Evolutionary conservation across 176 grass and related monocot genomes (phyloP).

Genomic region (Poa annua): DNA sequence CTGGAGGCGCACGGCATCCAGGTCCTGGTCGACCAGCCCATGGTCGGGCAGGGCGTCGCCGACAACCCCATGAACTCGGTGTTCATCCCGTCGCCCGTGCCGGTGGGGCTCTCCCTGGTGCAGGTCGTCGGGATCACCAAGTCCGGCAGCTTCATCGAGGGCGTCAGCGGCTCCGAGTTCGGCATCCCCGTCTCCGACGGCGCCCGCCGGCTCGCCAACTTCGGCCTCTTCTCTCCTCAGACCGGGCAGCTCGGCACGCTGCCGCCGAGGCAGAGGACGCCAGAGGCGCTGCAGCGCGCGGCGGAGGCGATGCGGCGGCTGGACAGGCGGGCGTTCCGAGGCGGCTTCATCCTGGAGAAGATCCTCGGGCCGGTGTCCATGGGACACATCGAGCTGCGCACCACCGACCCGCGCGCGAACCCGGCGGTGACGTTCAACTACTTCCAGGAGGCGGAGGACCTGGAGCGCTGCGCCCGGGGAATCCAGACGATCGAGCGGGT

Average conservation of each 20-base stretch:
- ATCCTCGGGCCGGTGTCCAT: conserved; percentile 70
- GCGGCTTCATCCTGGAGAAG: conserved; percentile 92
- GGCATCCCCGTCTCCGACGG: conserved; percentile 42
- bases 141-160: conserved; percentile 81
- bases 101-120: conserved; percentile 59
- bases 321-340: conserved; percentile 56
- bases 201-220: conserved; percentile 35
- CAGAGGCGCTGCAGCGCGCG: conserved; percentile 57
- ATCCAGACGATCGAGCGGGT: conserved; percentile 65
- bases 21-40: conserved; percentile 66
- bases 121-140: conserved; percentile 81
- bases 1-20: conserved; percentile 63
- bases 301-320: conserved; percentile 58
- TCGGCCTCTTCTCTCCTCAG: conserved; percentile 78
- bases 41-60: conserved; percentile 76
- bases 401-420: conserved; percentile 60
- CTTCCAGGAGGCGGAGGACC: conserved; percentile 75
- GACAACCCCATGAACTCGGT: conserved; percentile 92
- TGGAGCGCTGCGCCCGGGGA: conserved; percentile 60
- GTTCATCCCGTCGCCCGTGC: conserved; percentile 67
- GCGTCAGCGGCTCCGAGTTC: conserved; percentile 70
- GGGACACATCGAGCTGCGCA: conserved; percentile 66
- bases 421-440: conserved; percentile 94
- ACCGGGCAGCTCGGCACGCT: conserved; percentile 71
- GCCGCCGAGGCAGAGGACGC: conserved; percentile 71